These are phyloP conservation scores for Termitomyces bulborhizus DNA, from an alignment of 768 basidiomycete genomes.

Conservation along the genomic window DNA sequence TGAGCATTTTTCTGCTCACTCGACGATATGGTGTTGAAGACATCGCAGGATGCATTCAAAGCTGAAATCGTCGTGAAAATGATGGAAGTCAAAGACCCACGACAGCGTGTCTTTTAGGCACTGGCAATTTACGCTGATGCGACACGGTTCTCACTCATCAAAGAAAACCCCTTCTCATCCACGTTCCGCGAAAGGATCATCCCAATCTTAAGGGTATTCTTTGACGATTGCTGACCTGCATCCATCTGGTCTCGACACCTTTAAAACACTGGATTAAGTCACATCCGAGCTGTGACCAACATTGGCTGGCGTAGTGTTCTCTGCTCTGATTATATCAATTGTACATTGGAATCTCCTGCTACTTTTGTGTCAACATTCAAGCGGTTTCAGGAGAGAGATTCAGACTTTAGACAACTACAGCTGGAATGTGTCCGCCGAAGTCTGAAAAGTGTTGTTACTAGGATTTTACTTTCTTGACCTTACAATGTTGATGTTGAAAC, in stretches of 20 bases:
- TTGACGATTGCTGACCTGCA: not conserved
- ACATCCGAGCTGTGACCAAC: not conserved
- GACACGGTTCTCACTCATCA: not conserved
- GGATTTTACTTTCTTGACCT: not conserved
- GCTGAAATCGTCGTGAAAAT: constrained; percentile 20
- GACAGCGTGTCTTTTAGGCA: constrained; percentile 10
- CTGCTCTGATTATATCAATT: not conserved
- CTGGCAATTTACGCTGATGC: not conserved
- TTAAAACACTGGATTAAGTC: not conserved
- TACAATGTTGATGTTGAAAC: too few species aligned
- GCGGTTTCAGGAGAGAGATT: too few species aligned
- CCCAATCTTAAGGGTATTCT: not conserved
- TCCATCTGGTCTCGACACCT: not conserved
- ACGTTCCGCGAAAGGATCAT: too few species aligned
- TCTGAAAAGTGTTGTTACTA: not conserved
- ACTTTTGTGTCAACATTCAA: not conserved
- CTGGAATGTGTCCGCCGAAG: not conserved
- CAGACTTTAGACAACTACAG: not conserved
- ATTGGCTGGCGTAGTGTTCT: not conserved
- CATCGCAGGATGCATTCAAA: constrained; percentile 11
- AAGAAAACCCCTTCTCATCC: not conserved
- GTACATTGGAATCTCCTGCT: not conserved
- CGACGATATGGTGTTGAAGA: not conserved
- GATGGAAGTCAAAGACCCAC: constrained; percentile 20
- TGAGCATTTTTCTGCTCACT: constrained; percentile 18